A percentile compares a stretch with the other conserved stretches of the same genome.
Conservation (phyloP, 441 rosid genomes). For the Erysimum cheiri region DNA sequence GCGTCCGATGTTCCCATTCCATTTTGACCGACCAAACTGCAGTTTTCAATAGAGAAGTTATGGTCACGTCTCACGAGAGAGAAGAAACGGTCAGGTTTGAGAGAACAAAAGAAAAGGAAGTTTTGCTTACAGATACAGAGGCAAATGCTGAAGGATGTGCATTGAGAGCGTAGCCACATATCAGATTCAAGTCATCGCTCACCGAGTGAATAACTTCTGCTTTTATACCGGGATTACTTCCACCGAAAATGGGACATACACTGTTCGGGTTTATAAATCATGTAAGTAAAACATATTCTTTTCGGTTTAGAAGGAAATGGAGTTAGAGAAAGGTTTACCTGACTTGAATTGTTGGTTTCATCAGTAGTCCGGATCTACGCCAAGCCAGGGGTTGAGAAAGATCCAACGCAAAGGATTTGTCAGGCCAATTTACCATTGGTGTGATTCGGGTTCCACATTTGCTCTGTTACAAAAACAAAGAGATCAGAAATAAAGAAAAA, state of each 20-base stretch:
- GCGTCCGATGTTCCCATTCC: slow-evolving; percentile 86
- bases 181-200: slow-evolving; percentile 72
- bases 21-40: slow-evolving; percentile 90
- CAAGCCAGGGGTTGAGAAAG: slow-evolving; percentile 83
- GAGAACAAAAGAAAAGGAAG: not conserved
- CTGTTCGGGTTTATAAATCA: slow-evolving; percentile 43
- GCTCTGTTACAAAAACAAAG: slow-evolving; percentile 52
- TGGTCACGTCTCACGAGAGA: not conserved
- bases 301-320: not conserved
- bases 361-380: slow-evolving; percentile 84
- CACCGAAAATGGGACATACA: slow-evolving; percentile 77
- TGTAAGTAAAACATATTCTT: not conserved
- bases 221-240: slow-evolving; percentile 80
- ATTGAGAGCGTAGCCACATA: slow-evolving; percentile 66
- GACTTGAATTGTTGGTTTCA: slow-evolving; percentile 76
- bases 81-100: not conserved
- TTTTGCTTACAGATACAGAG: slow-evolving; percentile 67
- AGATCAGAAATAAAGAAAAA: not conserved
- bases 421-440: slow-evolving; percentile 87
- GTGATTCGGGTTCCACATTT: slow-evolving; percentile 89
- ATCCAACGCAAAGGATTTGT: slow-evolving; percentile 72
- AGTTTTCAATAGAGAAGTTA: slow-evolving; percentile 14
- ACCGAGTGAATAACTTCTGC: slow-evolving; percentile 79
- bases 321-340: slow-evolving; percentile 50
- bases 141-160: slow-evolving; percentile 76